Percentiles rank a stretch among this genome's conserved stretches.
Evolutionary conservation across 495 filamentous ascomycete genomes (phyloP).

Genomic region (Podospora sp.): DNA sequence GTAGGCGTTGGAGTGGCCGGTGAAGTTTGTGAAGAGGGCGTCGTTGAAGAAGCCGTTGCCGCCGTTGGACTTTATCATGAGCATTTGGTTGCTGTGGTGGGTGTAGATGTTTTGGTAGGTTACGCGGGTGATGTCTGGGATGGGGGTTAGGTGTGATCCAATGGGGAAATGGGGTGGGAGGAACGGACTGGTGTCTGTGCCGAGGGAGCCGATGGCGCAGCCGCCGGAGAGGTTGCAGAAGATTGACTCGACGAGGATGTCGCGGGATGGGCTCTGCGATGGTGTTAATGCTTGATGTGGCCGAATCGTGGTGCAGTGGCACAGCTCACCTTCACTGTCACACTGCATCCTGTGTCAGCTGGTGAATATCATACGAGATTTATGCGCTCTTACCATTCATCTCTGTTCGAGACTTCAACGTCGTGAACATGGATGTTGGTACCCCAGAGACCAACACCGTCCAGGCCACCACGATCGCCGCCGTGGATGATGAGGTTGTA

Average conservation of each 20-base stretch:
- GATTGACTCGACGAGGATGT: conserved; percentile 59
- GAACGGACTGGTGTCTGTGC: conserved; percentile 28
- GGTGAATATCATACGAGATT: no score
- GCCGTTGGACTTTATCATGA: conserved; percentile 64
- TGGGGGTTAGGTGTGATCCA: conserved; percentile 1
- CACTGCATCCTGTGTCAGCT: background rate
- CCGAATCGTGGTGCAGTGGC: background rate
- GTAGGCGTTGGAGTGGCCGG: conserved; percentile 50
- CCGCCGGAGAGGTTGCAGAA: conserved; percentile 62
- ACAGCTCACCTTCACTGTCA: background rate
- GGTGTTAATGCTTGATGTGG: background rate
- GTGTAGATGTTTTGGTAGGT: conserved; percentile 57
- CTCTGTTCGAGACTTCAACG: conserved; percentile 59
- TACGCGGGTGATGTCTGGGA: conserved; percentile 47
- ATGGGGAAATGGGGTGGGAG: background rate
- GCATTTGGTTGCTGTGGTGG: conserved; percentile 60
- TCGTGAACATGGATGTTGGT: conserved; percentile 57
- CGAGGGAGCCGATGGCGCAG: conserved; percentile 56
- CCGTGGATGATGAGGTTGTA: conserved; percentile 60
- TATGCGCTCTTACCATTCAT: conserved; percentile 57
- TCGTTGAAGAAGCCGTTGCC: conserved; percentile 49
- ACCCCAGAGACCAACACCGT: conserved; percentile 55
- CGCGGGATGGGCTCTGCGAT: conserved; percentile 34
- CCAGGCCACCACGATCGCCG: conserved; percentile 52
- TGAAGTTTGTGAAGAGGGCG: conserved; percentile 58